Percentiles rank a stretch among this genome's conserved stretches.
phyloP scores from a whole-genome alignment of 352 stramenopile genomes.

The Globisporangium cystogenes region DNA sequence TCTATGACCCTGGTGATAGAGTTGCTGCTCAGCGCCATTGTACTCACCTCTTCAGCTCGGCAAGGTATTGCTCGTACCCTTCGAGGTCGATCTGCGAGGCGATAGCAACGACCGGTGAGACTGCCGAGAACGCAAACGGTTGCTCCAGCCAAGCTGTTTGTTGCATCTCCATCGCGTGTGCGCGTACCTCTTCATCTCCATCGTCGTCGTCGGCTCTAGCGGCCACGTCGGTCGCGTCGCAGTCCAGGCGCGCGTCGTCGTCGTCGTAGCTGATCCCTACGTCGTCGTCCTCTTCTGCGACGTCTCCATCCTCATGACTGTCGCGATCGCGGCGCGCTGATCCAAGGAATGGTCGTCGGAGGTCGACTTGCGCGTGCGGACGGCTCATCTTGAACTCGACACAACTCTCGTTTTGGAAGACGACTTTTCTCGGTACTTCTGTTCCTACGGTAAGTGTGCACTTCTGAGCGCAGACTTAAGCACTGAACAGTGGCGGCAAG shows the following conservation, averaged over 20 bases:
- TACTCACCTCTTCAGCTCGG: slow-evolving; percentile 38
- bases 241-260: neutral
- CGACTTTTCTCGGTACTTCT: no score
- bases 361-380: slow-evolving; percentile 7
- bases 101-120: neutral
- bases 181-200: slow-evolving; percentile 20
- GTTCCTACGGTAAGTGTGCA: no score
- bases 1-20: no score
- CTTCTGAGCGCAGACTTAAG: no score
- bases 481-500: neutral
- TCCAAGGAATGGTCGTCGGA: neutral
- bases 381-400: slow-evolving; percentile 4
- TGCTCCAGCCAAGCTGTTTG: neutral
- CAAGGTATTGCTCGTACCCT: slow-evolving; percentile 52
- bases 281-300: slow-evolving; percentile 5
- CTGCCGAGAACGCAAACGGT: neutral
- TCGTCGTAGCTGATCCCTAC: neutral
- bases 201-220: neutral
- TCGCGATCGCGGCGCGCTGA: neutral
- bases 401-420: no score
- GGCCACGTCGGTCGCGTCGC: neutral
- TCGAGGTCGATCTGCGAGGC: slow-evolving; percentile 46
- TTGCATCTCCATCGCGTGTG: neutral
- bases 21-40: neutral
- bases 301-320: neutral